A percentile compares a stretch with the other conserved stretches of the same genome.
These are phyloP conservation scores for Gossypioides kirkii DNA, from an alignment of 345 rosid genomes.

Conservation along the genomic window DNA sequence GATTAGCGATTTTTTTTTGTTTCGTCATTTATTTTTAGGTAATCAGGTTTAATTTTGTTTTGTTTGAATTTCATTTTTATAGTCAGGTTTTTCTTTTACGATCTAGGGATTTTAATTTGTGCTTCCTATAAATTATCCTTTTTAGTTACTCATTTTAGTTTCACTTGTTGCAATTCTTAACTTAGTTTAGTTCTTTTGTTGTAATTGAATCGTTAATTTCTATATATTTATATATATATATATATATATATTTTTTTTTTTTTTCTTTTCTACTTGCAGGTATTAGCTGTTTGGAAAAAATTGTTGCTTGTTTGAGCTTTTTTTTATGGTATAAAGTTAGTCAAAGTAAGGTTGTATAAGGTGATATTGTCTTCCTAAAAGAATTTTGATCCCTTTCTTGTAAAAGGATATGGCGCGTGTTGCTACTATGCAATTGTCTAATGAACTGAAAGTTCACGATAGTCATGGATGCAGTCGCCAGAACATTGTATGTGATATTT, in stretches of 20 bases:
- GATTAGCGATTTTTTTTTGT: no score
- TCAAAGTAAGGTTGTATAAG: not conserved
- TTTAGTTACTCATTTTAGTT: not conserved
- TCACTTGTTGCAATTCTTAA: not conserved
- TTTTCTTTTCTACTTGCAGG: not conserved
- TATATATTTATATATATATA: no score
- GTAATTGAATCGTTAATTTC: not conserved
- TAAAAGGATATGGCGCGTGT: conserved; percentile 29
- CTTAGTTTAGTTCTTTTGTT: not conserved
- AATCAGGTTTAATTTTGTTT: not conserved
- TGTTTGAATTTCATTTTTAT: not conserved
- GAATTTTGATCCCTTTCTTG: not conserved
- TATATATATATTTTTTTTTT: not conserved
- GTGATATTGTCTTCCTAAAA: not conserved
- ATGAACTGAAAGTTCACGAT: conserved; percentile 37
- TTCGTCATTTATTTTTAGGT: not conserved
- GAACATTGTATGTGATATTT: conserved; percentile 27
- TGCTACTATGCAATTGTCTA: conserved; percentile 47
- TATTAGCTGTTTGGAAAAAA: not conserved
- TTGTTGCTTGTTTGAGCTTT: not conserved
- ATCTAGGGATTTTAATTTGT: conserved; percentile 7
- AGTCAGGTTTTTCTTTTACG: not conserved
- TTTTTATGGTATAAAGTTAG: not conserved
- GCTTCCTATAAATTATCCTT: not conserved
- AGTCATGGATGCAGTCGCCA: conserved; percentile 31